Base-by-base conservation (phyloP, 495 filamentous ascomycete genomes). In the Penicillium diatomitis region DNA sequence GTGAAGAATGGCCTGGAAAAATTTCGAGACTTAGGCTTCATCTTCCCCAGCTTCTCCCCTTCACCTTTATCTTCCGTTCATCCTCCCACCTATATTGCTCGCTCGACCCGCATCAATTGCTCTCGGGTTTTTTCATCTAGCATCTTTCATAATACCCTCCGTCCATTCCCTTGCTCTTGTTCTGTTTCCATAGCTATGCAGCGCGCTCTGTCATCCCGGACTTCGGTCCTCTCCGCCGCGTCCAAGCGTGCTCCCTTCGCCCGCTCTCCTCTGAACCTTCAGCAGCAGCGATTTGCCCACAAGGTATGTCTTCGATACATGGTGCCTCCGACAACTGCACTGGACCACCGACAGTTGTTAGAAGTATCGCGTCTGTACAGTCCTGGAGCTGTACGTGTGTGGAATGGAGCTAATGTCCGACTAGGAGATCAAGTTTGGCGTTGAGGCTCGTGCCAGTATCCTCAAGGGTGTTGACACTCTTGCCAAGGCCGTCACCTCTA, bases 381-480 rank as follows among this genome's bases (percentile, higher is more conserved):
- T 20, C 20, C 51, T 58, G 50, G 52, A 37, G 37, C 41, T 37
- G 38, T 32, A 39, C 48, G 37, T 44, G 35, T 46, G 36, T 36
- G 20, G 41, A 36, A 12, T 49, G 47, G 44, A 56, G 50, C 65
- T 67, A 50, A 66, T 56, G 39, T 32, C 43, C 30, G 62, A 45
- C 10, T 62, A 96, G 91, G 92, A 98, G 65, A 79, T 98, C 62
- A 96, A 95, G 76, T 98, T 98, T 61, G 94, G 92, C 59, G 92
- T 96, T 53, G 94, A 98, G 62, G 92, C 78, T 62, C 83, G 92
- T 58, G 87, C 89, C 61, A 68, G 87, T 56, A 82, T 98, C 46
- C 83, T 98, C 58, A 81, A 84, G 62, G 92, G 92, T 80, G 90
- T 97, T 47, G 92, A 98, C 67, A 96, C 94, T 51, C 82, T 98